Percentiles rank a stretch among this genome's conserved stretches.
These are phyloP conservation scores for Lachancea kluyveri DNA, from an alignment of 805 yeast species.

Conservation along the genomic window DNA sequence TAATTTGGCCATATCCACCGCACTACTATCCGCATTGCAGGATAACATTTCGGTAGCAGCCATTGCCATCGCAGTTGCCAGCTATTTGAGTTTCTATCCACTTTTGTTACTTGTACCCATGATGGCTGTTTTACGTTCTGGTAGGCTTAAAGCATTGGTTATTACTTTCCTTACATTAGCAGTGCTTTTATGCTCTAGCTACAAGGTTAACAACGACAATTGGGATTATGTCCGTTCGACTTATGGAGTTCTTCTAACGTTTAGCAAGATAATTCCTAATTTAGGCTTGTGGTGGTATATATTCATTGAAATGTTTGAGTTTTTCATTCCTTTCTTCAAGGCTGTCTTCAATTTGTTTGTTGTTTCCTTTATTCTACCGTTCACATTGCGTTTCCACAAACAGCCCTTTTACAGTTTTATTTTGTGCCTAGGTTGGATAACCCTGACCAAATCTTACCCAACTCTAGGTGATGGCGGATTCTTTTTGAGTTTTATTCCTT, in stretches of 20 bases:
- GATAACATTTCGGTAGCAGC: slow-evolving; percentile 40
- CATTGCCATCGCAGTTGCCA: slow-evolving; percentile 51
- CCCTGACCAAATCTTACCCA: slow-evolving; percentile 79
- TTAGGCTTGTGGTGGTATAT: slow-evolving; percentile 98
- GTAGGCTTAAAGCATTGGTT: slow-evolving; percentile 1
- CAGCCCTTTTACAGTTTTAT: slow-evolving; percentile 56
- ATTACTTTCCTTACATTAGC: slow-evolving; percentile 16
- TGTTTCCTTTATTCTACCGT: slow-evolving; percentile 61
- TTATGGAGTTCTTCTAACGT: slow-evolving; percentile 52
- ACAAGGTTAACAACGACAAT: slow-evolving; percentile 32
- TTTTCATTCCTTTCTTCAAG: slow-evolving; percentile 75
- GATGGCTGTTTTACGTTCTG: slow-evolving; percentile 12
- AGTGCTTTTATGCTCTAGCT: slow-evolving; percentile 34
- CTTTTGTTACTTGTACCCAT: slow-evolving; percentile 55
- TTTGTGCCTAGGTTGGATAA: slow-evolving; percentile 44
- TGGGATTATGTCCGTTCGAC: slow-evolving; percentile 45
- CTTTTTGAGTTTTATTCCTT: slow-evolving; percentile 41
- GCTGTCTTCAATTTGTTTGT: slow-evolving; percentile 77
- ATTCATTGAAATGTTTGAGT: slow-evolving; percentile 91
- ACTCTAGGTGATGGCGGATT: slow-evolving; percentile 70
- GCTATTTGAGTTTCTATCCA: slow-evolving; percentile 61
- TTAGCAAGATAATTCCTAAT: slow-evolving; percentile 77
- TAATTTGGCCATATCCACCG: slow-evolving; percentile 47
- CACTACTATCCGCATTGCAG: slow-evolving; percentile 40
- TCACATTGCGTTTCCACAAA: slow-evolving; percentile 57